phyloP scores from a whole-genome alignment of 2,329 filamentous ascomycete genomes.

The Thelonectria rubi region DNA sequence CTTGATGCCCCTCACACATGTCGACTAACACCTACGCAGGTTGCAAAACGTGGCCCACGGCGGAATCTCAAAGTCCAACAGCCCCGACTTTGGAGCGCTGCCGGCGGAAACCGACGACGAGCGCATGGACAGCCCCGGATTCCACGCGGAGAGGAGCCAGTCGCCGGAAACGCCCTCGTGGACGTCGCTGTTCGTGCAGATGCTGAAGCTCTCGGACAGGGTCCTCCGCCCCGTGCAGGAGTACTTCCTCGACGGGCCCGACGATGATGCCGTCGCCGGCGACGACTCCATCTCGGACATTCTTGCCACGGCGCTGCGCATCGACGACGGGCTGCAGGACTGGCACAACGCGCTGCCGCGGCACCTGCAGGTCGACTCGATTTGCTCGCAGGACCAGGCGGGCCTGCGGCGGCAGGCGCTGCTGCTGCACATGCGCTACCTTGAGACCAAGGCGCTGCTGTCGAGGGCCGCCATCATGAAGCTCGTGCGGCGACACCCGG shows the following conservation, averaged over 20 bases:
- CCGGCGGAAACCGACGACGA: slow-evolving; percentile 40
- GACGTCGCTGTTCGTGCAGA: slow-evolving; percentile 38
- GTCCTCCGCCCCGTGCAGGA: slow-evolving; percentile 36
- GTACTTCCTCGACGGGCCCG: slow-evolving; percentile 21
- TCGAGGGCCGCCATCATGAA: slow-evolving; percentile 38
- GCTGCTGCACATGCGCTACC: slow-evolving; percentile 37
- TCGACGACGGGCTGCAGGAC: slow-evolving; percentile 36
- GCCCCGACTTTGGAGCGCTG: slow-evolving; percentile 28
- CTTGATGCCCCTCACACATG: too few species aligned
- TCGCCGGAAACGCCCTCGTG: slow-evolving; percentile 33
- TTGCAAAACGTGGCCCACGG: slow-evolving; percentile 33
- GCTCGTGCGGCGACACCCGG: slow-evolving; percentile 19
- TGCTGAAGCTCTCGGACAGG: slow-evolving; percentile 32
- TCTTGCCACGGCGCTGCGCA: slow-evolving; percentile 28
- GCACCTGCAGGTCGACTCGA: slow-evolving; percentile 33
- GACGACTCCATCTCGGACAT: slow-evolving; percentile 24
- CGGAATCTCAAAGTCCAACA: slow-evolving; percentile 12
- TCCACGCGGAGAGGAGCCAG: slow-evolving; percentile 23
- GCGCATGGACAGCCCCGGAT: slow-evolving; percentile 28
- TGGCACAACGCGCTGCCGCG: slow-evolving; percentile 35
- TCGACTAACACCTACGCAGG: slow-evolving; percentile 15
- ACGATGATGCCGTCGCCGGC: neutral
- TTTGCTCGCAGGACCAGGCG: slow-evolving; percentile 30
- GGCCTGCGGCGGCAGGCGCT: slow-evolving; percentile 38
- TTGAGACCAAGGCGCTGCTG: slow-evolving; percentile 37